phyloP scores from a whole-genome alignment of 208 protist species.

The Acanthamoeba divionensis region DNA sequence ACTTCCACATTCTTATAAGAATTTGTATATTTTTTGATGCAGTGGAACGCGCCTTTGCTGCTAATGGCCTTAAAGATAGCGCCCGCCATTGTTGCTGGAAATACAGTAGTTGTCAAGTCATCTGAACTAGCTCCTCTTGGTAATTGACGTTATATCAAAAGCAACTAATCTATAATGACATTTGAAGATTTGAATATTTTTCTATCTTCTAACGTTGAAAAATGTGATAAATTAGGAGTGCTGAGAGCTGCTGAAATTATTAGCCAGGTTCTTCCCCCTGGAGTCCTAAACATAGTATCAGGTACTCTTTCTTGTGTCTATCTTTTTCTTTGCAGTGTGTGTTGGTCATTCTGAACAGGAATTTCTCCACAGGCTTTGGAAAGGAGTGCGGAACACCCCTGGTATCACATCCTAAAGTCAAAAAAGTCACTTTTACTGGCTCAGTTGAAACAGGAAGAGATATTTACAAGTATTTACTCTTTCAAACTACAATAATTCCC shows the following conservation, averaged over 20 bases:
- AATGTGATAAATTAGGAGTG: not conserved
- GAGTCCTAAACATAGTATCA: not conserved
- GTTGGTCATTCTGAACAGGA: no score
- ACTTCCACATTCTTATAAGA: no score
- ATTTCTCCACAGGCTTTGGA: not conserved
- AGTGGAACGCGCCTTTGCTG: not conserved
- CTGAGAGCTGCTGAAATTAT: not conserved
- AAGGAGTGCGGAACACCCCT: not conserved
- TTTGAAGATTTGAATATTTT: not conserved
- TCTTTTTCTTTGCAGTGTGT: no score
- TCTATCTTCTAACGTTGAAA: no score
- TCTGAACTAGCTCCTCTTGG: not conserved
- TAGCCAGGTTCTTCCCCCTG: not conserved
- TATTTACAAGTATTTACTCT: not conserved
- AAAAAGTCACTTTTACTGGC: not conserved
- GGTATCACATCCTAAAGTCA: not conserved
- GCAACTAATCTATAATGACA: not conserved
- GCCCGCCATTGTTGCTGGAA: not conserved
- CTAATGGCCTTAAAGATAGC: not conserved
- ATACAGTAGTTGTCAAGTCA: not conserved
- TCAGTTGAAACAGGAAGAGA: not conserved
- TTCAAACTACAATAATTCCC: no score
- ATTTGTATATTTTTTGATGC: no score
- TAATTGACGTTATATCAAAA: not conserved
- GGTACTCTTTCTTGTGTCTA: no score